Percentiles rank a stretch among this genome's conserved stretches.
Conservation (phyloP, 495 filamentous ascomycete species). For the Terfezia claveryi region DNA sequence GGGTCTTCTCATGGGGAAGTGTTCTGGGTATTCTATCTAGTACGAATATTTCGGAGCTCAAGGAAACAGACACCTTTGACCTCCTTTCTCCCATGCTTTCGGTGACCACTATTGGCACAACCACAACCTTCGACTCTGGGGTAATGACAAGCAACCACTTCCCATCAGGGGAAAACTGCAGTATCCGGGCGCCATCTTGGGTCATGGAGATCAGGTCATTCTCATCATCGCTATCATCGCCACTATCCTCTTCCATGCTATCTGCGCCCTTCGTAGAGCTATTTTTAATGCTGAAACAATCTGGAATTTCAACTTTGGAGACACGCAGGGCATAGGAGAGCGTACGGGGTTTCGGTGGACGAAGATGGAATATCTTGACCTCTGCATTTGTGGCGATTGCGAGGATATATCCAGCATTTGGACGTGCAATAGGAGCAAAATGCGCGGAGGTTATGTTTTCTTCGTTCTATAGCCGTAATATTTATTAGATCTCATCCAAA, state of each 20-base stretch:
- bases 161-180: constrained; percentile 52
- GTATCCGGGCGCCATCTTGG: constrained; percentile 40
- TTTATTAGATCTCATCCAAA: constrained; percentile 1
- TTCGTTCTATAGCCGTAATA: constrained; percentile 24
- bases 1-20: constrained; percentile 16
- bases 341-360: constrained; percentile 22
- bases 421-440: constrained; percentile 26
- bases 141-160: constrained; percentile 74
- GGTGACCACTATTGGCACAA: constrained; percentile 44
- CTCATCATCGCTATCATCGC: constrained; percentile 9
- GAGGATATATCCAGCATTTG: constrained; percentile 45
- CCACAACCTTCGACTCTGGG: constrained; percentile 93
- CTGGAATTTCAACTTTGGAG: constrained; percentile 40
- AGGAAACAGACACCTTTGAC: constrained; percentile 31
- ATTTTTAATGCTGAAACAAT: constrained; percentile 18
- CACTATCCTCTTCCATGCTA: constrained; percentile 1
- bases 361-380: constrained; percentile 57
- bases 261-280: neutral
- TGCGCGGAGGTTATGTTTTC: constrained; percentile 69
- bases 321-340: constrained; percentile 35
- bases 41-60: constrained; percentile 22
- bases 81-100: constrained; percentile 32
- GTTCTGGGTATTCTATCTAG: constrained; percentile 25
- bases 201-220: constrained; percentile 15
- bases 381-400: constrained; percentile 53